Evolutionary conservation across 2,329 filamentous ascomycete genomes (phyloP), one percentile per base, ranked within the genome.

Genomic region (Zelopaecilomyces penicillatus): DNA sequence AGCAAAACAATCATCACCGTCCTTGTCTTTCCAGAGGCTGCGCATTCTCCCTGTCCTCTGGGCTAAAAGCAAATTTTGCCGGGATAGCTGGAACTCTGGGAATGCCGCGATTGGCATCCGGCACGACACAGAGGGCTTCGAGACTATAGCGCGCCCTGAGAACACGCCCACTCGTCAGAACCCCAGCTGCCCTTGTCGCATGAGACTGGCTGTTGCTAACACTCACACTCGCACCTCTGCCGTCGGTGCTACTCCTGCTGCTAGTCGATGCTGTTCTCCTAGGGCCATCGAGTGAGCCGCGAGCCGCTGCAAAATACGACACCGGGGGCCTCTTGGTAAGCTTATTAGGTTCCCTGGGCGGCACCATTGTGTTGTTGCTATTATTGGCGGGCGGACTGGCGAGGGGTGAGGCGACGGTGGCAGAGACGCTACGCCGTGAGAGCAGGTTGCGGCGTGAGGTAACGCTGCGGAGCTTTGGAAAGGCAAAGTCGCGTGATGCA

Each of bases 61-160:
- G 54, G 12, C 59, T 54, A 42, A 57, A 58, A 7, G 56, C 56
- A 43, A 68, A 74, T 50, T 69, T 66, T 44, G 62, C 59, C 9
- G 73, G 67, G 30, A 74, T 69, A 31, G 58, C 58, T 27, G 71
- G 67, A 37, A 73, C 65, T 29, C 54, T 61, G 3, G 71, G 70
- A 38, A 73, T 69, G 11, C 70, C 71, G 32, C 66, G 63, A 50
- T 75, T 74, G 39, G 57, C 63, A 51, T 73, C 68, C 5, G 71
- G 66, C 30, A 70, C 61, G 30, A 71, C 63, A 28, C 63, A 61
- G 41, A 74, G 57, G 30, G 63, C 57, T 44, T 53, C 57, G 30
- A 38, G 50, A 26, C 49, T 58, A 42, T 45, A 48, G 11, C 54
- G 50, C 2, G 56, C 49, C 10, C 61, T 54, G 11, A 61, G 50